These are phyloP conservation scores for Paspalum vaginatum DNA, from an alignment of 176 grass and related monocot species.

Conservation along the genomic window DNA sequence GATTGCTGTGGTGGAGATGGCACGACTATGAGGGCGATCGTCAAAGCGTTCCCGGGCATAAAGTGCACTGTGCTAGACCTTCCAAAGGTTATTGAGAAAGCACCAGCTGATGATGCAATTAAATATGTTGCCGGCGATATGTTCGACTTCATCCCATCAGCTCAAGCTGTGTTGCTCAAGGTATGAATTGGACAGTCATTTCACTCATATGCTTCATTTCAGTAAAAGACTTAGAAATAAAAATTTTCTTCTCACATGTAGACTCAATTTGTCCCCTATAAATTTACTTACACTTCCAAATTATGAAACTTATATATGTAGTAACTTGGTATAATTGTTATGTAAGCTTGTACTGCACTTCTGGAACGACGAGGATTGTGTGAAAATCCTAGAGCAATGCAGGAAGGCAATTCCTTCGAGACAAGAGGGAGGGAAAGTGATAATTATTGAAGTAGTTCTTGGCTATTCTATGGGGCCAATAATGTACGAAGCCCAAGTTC, in stretches of 20 bases:
- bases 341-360: background rate
- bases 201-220: no score
- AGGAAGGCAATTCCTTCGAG: no score
- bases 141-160: background rate
- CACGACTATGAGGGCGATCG: background rate
- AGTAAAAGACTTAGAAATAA: no score
- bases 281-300: no score
- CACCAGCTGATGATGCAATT: background rate
- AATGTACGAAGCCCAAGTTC: no score
- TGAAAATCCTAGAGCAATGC: background rate
- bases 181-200: background rate
- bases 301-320: background rate
- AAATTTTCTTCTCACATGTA: background rate
- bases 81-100: background rate
- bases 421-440: no score
- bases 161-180: background rate
- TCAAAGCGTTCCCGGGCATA: background rate
- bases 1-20: conserved; percentile 43
- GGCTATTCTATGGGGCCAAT: no score
- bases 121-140: background rate
- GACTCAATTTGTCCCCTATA: background rate
- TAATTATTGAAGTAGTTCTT: no score
- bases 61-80: background rate
- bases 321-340: background rate
- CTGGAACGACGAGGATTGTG: background rate